Conservation (phyloP, 306 rosid genomes). For the Alnus rubra region DNA sequence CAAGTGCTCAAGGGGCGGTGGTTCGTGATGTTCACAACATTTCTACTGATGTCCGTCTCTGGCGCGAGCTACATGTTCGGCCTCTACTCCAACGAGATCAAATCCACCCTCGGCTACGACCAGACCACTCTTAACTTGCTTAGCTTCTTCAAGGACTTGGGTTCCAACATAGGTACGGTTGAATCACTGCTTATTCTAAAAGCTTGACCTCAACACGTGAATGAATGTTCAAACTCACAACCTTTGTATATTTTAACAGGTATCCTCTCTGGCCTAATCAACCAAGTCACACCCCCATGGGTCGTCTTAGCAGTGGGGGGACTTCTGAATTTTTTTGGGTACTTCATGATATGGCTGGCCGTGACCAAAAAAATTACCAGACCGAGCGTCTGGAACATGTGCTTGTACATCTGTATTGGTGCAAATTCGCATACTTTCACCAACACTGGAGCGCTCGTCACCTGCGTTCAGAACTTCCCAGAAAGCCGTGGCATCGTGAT, state of each 20-base stretch:
- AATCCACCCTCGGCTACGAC: no score
- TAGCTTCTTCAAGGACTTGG: slow-evolving; percentile 86
- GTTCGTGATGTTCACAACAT: no score
- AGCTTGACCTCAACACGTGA: no score
- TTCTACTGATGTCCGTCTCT: no score
- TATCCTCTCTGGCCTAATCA: slow-evolving; percentile 66
- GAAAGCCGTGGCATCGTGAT: slow-evolving; percentile 49
- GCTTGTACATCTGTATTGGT: slow-evolving; percentile 48
- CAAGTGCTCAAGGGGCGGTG: no score
- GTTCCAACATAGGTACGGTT: slow-evolving; percentile 57
- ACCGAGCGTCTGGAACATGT: slow-evolving; percentile 54
- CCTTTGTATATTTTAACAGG: background rate
- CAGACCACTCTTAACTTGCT: slow-evolving; percentile 26
- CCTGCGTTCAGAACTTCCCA: slow-evolving; percentile 50
- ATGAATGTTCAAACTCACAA: no score
- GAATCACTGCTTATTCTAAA: no score
- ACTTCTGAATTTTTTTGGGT: slow-evolving; percentile 45
- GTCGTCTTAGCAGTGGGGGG: slow-evolving; percentile 37
- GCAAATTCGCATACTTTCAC: slow-evolving; percentile 57
- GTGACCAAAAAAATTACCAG: slow-evolving; percentile 37
- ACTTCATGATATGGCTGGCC: slow-evolving; percentile 58
- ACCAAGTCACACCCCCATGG: slow-evolving; percentile 79
- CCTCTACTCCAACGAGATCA: no score
- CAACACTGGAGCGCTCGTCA: slow-evolving; percentile 55
- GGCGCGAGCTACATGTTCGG: no score